Evolutionary conservation across 192 early-diverging fungal genomes (phyloP).

Genomic region (Irineochytrium annulatum): DNA sequence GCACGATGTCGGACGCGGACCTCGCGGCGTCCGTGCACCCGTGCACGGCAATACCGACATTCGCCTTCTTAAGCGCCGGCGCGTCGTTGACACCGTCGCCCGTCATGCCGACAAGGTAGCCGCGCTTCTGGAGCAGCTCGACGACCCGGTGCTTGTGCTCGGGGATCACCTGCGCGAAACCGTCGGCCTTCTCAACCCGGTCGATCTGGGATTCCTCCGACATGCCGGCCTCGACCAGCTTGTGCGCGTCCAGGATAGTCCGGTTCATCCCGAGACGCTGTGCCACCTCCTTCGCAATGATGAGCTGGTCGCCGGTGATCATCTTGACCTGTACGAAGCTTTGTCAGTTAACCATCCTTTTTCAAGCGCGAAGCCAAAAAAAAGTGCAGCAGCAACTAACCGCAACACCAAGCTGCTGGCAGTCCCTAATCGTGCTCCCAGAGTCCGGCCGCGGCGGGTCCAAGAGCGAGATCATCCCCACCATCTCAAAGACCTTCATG

Average conservation of each 20-base stretch:
- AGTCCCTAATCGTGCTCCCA: constrained; percentile 77
- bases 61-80: constrained; percentile 95
- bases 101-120: constrained; percentile 89
- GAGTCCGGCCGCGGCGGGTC: constrained; percentile 88
- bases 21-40: constrained; percentile 96
- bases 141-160: constrained; percentile 99
- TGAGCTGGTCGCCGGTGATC: constrained; percentile 91
- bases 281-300: constrained; percentile 88
- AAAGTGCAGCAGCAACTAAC: background rate
- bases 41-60: constrained; percentile 96
- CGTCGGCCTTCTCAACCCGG: constrained; percentile 82
- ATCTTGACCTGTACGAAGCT: constrained; percentile 71
- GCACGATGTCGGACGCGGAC: constrained; percentile 93
- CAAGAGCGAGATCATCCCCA: constrained; percentile 87
- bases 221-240: constrained; percentile 71
- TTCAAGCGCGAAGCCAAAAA: constrained; percentile 19
- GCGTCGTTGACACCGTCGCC: constrained; percentile 99
- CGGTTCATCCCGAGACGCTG: constrained; percentile 87
- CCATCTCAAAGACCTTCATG: constrained; percentile 67
- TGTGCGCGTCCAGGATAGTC: constrained; percentile 82
- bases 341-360: too few relatives aligned
- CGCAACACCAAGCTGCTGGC: constrained; percentile 73
- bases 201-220: constrained; percentile 80
- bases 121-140: constrained; percentile 86
- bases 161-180: constrained; percentile 96